phyloP scores from a whole-genome alignment of 2,329 filamentous ascomycete genomes.

The Pseudogymnoascus sp. region DNA sequence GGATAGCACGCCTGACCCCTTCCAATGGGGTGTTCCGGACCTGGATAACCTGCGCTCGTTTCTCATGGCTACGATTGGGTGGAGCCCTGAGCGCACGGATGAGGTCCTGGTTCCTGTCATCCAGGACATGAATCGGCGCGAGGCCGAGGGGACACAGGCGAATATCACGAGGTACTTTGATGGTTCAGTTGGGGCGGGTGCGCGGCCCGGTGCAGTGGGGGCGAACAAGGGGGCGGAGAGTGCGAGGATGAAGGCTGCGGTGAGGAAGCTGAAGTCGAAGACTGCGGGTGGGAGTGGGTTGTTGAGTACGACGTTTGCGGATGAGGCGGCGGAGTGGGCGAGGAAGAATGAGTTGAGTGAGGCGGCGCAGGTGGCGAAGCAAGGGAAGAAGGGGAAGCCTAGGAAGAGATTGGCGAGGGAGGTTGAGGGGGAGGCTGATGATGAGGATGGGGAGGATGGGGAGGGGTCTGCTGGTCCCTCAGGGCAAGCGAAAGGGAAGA shows the following conservation, averaged over 20 bases:
- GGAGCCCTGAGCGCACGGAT: conserved; percentile 84
- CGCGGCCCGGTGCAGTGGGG: conserved; percentile 60
- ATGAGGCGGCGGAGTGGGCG: conserved; percentile 27
- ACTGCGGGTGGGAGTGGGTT: conserved; percentile 17
- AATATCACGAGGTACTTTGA: conserved; percentile 94
- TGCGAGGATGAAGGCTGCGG: conserved; percentile 68
- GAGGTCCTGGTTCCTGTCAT: conserved; percentile 95
- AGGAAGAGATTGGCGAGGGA: conserved; percentile 13
- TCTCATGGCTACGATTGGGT: conserved; percentile 86
- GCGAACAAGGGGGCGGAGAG: conserved; percentile 45
- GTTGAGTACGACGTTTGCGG: conserved; percentile 22
- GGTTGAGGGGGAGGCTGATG: background rate
- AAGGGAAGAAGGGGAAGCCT: conserved; percentile 15
- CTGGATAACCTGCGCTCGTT: conserved; percentile 75
- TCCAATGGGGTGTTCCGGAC: conserved; percentile 95
- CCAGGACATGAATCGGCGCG: conserved; percentile 83
- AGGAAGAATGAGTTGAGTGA: conserved; percentile 27
- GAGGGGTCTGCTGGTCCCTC: background rate
- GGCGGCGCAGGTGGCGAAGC: conserved; percentile 21
- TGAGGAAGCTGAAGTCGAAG: conserved; percentile 55
- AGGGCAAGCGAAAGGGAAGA: conserved; percentile 9
- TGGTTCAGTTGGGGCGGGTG: conserved; percentile 61
- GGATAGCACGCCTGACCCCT: conserved; percentile 65
- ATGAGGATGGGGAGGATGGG: conserved; percentile 10
- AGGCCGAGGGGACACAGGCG: conserved; percentile 82